Conservation (phyloP, 2,329 filamentous ascomycete genomes). For the Coniochaeta prunicola region DNA sequence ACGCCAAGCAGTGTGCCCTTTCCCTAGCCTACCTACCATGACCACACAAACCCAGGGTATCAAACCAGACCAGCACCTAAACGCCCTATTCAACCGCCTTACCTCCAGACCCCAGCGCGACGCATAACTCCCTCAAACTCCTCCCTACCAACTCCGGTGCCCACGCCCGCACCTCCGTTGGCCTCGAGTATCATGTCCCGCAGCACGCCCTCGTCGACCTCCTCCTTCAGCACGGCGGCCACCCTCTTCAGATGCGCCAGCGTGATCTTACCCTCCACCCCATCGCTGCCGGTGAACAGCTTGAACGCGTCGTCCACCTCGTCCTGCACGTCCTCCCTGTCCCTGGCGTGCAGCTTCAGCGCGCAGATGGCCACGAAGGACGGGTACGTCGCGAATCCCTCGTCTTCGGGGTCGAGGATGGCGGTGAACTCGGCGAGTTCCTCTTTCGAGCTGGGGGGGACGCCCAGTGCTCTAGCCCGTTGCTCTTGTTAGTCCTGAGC, state of each 20-base stretch:
- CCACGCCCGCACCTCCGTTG: constrained; percentile 70
- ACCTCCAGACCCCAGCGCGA: constrained; percentile 74
- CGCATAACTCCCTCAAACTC: constrained; percentile 86
- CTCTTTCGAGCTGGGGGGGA: constrained; percentile 52
- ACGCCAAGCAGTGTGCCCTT: no score
- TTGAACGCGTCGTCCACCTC: constrained; percentile 78
- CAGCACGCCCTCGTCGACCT: constrained; percentile 73
- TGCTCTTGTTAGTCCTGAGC: not conserved
- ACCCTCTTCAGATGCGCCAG: constrained; percentile 71
- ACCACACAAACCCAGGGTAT: not conserved
- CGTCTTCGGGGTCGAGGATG: constrained; percentile 74
- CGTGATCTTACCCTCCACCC: constrained; percentile 55
- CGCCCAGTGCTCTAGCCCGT: constrained; percentile 66
- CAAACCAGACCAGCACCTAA: not conserved
- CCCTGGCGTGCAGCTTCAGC: constrained; percentile 65
- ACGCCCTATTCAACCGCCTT: constrained; percentile 27
- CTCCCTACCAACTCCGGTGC: constrained; percentile 62
- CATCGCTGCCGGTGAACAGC: constrained; percentile 58
- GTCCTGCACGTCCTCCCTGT: constrained; percentile 36
- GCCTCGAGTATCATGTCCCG: constrained; percentile 94
- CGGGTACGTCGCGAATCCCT: constrained; percentile 71
- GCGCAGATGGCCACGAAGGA: constrained; percentile 85
- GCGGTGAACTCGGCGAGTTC: constrained; percentile 73
- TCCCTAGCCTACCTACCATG: no score
- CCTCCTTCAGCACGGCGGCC: constrained; percentile 72